Percentiles rank a stretch among this genome's conserved stretches.
These are phyloP conservation scores for Trametes cubensis DNA, from an alignment of 768 basidiomycete genomes.

Conservation along the genomic window DNA sequence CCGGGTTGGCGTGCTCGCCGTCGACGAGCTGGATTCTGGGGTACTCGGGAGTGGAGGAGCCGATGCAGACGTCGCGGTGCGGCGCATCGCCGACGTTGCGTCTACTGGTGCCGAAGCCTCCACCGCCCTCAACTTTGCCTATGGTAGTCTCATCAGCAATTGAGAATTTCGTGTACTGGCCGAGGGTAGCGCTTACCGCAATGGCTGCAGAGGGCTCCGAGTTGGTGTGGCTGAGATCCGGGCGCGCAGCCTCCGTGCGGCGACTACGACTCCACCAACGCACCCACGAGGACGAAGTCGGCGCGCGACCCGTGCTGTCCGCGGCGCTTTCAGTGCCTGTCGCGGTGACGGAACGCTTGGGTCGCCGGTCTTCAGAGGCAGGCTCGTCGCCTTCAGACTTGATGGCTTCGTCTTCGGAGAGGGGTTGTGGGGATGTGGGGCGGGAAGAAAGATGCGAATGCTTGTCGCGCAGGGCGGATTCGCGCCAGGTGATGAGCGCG, in stretches of 20 bases:
- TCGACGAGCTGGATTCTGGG: conserved; percentile 2
- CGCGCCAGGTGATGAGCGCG: conserved; percentile 73
- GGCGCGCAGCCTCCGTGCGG: conserved; percentile 22
- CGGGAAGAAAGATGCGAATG: conserved; percentile 33
- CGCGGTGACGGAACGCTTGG: conserved; percentile 9
- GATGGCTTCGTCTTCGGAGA: conserved; percentile 38
- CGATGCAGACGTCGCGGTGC: conserved; percentile 12
- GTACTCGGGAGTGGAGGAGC: conserved; percentile 11
- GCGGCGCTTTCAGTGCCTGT: conserved; percentile 12
- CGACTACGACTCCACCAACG: conserved; percentile 80
- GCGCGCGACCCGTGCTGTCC: conserved; percentile 27
- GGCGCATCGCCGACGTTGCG: background rate
- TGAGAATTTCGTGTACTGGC: too few relatives aligned
- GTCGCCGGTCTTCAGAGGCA: conserved; percentile 2
- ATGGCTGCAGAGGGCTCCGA: conserved; percentile 23
- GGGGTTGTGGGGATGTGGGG: conserved; percentile 40
- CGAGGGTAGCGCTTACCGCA: background rate
- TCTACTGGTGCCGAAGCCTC: background rate
- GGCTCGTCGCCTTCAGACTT: conserved; percentile 34
- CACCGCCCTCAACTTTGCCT: conserved; percentile 10
- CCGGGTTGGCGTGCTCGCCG: conserved; percentile 1
- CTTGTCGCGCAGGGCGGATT: conserved; percentile 37
- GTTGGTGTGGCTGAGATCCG: conserved; percentile 23
- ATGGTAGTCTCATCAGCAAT: background rate
- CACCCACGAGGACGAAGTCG: conserved; percentile 72